Evolutionary conservation across 179 eudicot genomes (phyloP), one percentile per base, ranked within the genome.

Genomic region (Pouteria campechiana): DNA sequence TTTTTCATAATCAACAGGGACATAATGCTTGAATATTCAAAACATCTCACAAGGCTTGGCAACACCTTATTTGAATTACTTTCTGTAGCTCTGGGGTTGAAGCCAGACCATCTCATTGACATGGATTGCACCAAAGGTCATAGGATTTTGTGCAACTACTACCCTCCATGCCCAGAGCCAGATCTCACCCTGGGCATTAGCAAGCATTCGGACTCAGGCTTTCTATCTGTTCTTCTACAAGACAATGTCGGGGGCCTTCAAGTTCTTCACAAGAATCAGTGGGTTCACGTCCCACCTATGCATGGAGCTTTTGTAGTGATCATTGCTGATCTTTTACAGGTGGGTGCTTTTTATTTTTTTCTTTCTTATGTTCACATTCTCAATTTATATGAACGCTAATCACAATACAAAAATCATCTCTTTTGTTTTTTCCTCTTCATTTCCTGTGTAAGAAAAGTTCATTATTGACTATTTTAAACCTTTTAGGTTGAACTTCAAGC

Each of bases 221-320:
- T 48, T 5, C 44, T 69, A 16, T 64, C 75, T 0, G 27, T 69
- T 1, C 61, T 69, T 4, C 31, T 69, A 0, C 70, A 69, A 38
- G 75, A 69, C n/a, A 31, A 55, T 0, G 25, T 64, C 3, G 75
- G 75, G n/a, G 75, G 75, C 13, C 66, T 69, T 41, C 70, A 64
- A 60, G 59, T 69, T 18, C 63, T 69, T 22, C 70, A 64, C 23
- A 46, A 58, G 6, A 43, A 60, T 50, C 20, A 42, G 6, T 69
- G 75, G 70, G 47, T 43, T 17, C 54, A 64, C 32, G 67, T 69
- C 1, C 70, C 70, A 1, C 41, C 50, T 20, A 31, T 47, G 1
- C 64, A 66, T 7, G 70, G 67, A 6, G 67, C 75, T 5, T 42
- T 69, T 1, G 67, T 69, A 11, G 43, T 69, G 7, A 69, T 63